These are phyloP conservation scores for Letharia lupina DNA, from an alignment of 495 filamentous ascomycete species.

Conservation along the genomic window DNA sequence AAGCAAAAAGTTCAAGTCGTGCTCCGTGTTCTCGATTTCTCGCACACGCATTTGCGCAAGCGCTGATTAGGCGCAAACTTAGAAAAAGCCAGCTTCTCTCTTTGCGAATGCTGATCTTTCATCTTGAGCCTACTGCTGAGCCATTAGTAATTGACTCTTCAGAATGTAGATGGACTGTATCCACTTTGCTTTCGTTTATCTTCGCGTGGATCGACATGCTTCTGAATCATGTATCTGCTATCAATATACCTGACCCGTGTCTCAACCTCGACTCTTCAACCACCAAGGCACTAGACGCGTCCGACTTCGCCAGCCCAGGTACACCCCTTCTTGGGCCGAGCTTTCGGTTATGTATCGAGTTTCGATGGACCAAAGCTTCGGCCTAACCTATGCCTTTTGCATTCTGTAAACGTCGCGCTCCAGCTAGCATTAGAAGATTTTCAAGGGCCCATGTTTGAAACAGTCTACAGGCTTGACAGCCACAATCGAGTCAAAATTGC, in stretches of 20 bases:
- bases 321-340: neutral
- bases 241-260: neutral
- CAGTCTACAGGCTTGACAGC: neutral
- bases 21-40: too few relatives aligned
- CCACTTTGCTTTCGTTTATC: too few relatives aligned
- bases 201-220: too few relatives aligned
- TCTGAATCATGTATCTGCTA: neutral
- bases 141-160: too few relatives aligned
- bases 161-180: too few relatives aligned
- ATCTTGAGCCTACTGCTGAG: too few relatives aligned
- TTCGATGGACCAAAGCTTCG: neutral
- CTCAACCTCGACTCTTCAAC: neutral
- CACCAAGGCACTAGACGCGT: neutral
- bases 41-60: too few relatives aligned
- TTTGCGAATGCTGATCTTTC: too few relatives aligned
- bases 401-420: neutral
- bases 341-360: neutral
- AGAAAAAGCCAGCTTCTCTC: too few relatives aligned
- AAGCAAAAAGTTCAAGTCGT: too few relatives aligned
- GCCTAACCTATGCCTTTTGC: neutral
- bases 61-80: too few relatives aligned
- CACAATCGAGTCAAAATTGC: neutral
- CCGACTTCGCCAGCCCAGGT: neutral
- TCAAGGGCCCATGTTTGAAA: neutral
- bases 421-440: neutral